Percentiles rank a stretch among this genome's conserved stretches.
These are phyloP conservation scores for Trichosporon inkin DNA, from an alignment of 1,284 basidiomycete genomes.

Conservation along the genomic window DNA sequence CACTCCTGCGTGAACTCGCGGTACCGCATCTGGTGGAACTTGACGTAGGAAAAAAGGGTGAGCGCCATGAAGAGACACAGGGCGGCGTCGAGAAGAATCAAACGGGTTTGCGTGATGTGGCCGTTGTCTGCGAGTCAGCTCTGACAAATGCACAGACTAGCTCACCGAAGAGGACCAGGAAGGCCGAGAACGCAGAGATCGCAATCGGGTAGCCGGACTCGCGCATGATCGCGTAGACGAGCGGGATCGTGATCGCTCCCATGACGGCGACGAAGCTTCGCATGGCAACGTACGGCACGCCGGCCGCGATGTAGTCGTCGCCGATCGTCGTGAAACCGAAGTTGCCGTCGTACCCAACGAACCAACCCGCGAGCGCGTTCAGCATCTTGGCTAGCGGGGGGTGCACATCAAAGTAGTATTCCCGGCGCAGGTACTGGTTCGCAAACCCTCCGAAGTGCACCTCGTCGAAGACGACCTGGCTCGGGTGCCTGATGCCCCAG, in stretches of 20 bases:
- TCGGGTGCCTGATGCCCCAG: constrained; percentile 88
- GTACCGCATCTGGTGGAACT: constrained; percentile 93
- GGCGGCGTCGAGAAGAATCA: constrained; percentile 92
- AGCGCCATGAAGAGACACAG: constrained; percentile 94
- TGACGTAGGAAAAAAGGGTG: constrained; percentile 90
- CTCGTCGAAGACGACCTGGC: constrained; percentile 95
- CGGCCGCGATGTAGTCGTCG: constrained; percentile 65
- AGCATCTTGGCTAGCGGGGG: constrained; percentile 92
- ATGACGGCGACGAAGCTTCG: constrained; percentile 85
- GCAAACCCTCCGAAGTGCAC: constrained; percentile 92
- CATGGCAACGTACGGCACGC: constrained; percentile 93
- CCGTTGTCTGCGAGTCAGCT: constrained; percentile 69
- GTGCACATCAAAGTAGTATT: constrained; percentile 99
- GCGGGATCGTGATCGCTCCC: constrained; percentile 79
- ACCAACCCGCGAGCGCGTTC: constrained; percentile 88
- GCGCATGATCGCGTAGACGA: constrained; percentile 96
- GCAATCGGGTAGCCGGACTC: constrained; percentile 90
- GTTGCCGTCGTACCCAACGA: constrained; percentile 90
- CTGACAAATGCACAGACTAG: constrained; percentile 4
- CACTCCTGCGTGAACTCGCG: constrained; percentile 80
- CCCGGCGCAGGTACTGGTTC: constrained; percentile 77
- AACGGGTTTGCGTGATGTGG: constrained; percentile 88
- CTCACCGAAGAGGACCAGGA: constrained; percentile 79
- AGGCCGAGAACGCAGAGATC: constrained; percentile 81
- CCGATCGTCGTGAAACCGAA: constrained; percentile 95